Percentiles rank a stretch among this genome's conserved stretches.
phyloP scores from a whole-genome alignment of 768 basidiomycete species.

The Podaxis sp. region DNA sequence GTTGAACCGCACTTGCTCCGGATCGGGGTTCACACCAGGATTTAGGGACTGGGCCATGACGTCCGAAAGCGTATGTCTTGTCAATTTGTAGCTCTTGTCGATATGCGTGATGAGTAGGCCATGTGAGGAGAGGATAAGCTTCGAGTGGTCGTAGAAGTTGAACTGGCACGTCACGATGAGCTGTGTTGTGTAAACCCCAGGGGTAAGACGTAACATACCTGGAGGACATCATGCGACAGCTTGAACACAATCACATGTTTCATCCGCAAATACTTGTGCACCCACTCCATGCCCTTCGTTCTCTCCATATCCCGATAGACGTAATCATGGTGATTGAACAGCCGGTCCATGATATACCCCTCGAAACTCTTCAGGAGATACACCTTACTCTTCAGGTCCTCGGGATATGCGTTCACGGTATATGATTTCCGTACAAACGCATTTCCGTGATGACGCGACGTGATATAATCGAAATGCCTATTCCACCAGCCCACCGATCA shows the following conservation, averaged over 20 bases:
- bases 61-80: slow-evolving; percentile 68
- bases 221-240: slow-evolving; percentile 92
- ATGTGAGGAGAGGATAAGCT: slow-evolving; percentile 82
- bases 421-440: slow-evolving; percentile 73
- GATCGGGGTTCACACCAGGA: slow-evolving; percentile 35
- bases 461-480: slow-evolving; percentile 90
- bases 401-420: slow-evolving; percentile 68
- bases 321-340: slow-evolving; percentile 84
- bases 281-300: slow-evolving; percentile 89
- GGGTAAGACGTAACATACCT: slow-evolving; percentile 49
- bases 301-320: slow-evolving; percentile 68
- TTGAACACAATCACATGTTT: slow-evolving; percentile 97
- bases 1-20: slow-evolving; percentile 58
- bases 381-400: slow-evolving; percentile 85
- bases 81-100: slow-evolving; percentile 82
- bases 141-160: slow-evolving; percentile 98
- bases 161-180: slow-evolving; percentile 52
- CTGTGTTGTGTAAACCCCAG: not conserved
- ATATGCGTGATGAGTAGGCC: slow-evolving; percentile 85
- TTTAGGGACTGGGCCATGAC: slow-evolving; percentile 58
- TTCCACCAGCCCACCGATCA: slow-evolving; percentile 10
- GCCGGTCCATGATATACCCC: slow-evolving; percentile 87
- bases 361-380: slow-evolving; percentile 94
- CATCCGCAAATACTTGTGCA: slow-evolving; percentile 94
- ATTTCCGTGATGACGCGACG: slow-evolving; percentile 61